Evolutionary conservation across 805 yeast genomes (phyloP), one percentile per base, ranked within the genome.

Genomic region (Limtongia smithiae): DNA sequence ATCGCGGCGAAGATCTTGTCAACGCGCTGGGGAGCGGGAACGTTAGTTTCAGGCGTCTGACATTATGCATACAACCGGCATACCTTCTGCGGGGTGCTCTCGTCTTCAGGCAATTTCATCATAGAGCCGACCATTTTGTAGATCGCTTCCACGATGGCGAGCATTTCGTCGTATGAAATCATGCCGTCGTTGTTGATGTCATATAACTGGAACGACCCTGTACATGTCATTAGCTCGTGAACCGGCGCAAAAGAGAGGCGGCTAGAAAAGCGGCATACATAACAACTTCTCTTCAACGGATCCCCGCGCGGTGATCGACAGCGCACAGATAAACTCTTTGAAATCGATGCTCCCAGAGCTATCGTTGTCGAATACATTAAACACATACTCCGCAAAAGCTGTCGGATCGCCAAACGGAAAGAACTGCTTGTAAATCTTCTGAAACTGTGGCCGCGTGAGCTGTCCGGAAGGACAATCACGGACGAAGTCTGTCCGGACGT

Each of bases 391-490:
- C 48, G 96, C 87, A 69, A 88, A 93, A 50, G 88, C 91, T 3
- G 85, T 79, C 1, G 98, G 96, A 62, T 91, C 96, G 0, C 99
- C 99, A 72, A 93, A 93, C 17, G 99, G 99, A 74, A 93, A 93
- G 67, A 91, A 93, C 64, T 93, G 97, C 65, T 87, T 87, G 71
- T 90, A 94, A 17, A 93, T 90, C 67, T 86, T 87, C 58, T 84
- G 81, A 66, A 93, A 88, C 63, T 93, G 97, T 41, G 83, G 86
- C 62, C 83, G 84, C 2, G 89, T 80, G 24, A 93, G 73, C 65
- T 83, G 90, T 0, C 97, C 97, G 30, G 80, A 75, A 1, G 97
- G 97, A 65, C 96, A 91, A 66, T 93, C 98, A 63, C 96, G 77
- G 36, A 84, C 72, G 61, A 93, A 93, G 2, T 97, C 63, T 57